Percentiles rank a stretch among this genome's conserved stretches.
phyloP scores from a whole-genome alignment of 2,329 filamentous ascomycete species.

The Penicillium sp. region DNA sequence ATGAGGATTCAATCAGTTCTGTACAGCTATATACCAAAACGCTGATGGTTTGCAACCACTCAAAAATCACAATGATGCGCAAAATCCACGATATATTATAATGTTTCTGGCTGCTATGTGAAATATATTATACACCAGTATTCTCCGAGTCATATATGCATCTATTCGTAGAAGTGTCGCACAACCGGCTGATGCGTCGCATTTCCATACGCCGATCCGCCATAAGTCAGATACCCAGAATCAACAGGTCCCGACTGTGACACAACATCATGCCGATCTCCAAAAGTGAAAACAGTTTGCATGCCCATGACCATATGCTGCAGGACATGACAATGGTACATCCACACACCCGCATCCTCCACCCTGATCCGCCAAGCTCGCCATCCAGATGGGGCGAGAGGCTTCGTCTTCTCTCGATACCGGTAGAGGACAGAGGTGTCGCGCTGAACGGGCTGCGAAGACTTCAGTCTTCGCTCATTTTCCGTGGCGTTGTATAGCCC shows the following conservation, averaged over 20 bases:
- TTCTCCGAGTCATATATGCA: not conserved
- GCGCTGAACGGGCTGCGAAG: slow-evolving; percentile 46
- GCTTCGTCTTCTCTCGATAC: slow-evolving; percentile 50
- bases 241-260: slow-evolving; percentile 35
- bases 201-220: slow-evolving; percentile 49
- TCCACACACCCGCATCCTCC: slow-evolving; percentile 47
- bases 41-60: too few relatives aligned
- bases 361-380: slow-evolving; percentile 64
- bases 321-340: slow-evolving; percentile 11
- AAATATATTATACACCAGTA: not conserved
- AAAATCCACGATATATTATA: not conserved
- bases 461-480: slow-evolving; percentile 47
- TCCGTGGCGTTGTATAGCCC: slow-evolving; percentile 49
- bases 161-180: slow-evolving; percentile 11
- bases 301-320: slow-evolving; percentile 17
- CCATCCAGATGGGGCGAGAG: slow-evolving; percentile 58
- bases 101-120: not conserved
- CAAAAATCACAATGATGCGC: too few relatives aligned
- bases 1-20: too few relatives aligned
- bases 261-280: slow-evolving; percentile 46
- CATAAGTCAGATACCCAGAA: slow-evolving; percentile 50
- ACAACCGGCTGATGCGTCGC: slow-evolving; percentile 23
- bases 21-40: too few relatives aligned
- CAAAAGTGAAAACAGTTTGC: slow-evolving; percentile 9
- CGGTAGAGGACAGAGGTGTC: slow-evolving; percentile 61